These are phyloP conservation scores for Brassica balearica DNA, from an alignment of 441 rosid genomes.

Conservation along the genomic window DNA sequence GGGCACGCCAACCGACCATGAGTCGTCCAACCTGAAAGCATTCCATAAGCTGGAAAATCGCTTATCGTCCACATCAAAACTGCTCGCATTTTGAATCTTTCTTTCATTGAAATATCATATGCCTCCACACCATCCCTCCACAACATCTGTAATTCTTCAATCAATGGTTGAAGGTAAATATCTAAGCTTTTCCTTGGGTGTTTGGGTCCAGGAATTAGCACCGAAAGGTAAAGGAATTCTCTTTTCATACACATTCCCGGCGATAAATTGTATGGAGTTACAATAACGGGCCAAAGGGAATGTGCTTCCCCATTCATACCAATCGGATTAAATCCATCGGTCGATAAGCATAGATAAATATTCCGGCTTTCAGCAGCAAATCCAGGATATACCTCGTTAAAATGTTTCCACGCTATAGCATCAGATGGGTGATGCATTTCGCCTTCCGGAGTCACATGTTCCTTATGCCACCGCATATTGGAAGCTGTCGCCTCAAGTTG, in stretches of 20 bases:
- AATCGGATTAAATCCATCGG: constrained; percentile 12
- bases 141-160: too few species aligned
- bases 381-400: too few species aligned
- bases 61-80: background rate
- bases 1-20: background rate
- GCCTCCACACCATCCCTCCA: too few species aligned
- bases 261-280: background rate
- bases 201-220: background rate
- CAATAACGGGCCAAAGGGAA: background rate
- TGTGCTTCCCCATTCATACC: constrained; percentile 9
- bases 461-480: too few species aligned
- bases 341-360: background rate
- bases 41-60: background rate
- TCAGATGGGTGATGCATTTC: background rate
- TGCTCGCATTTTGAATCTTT: too few species aligned
- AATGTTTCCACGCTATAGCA: too few species aligned
- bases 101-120: too few species aligned
- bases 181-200: background rate
- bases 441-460: background rate
- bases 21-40: background rate
- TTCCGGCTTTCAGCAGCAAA: too few species aligned
- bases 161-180: background rate
- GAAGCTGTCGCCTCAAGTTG: too few species aligned
- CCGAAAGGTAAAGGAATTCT: background rate
- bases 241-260: background rate